Evolutionary conservation across 2,329 filamentous ascomycete species (phyloP), one percentile per base, ranked within the genome.

Genomic region (Trichoderma atroviride): DNA sequence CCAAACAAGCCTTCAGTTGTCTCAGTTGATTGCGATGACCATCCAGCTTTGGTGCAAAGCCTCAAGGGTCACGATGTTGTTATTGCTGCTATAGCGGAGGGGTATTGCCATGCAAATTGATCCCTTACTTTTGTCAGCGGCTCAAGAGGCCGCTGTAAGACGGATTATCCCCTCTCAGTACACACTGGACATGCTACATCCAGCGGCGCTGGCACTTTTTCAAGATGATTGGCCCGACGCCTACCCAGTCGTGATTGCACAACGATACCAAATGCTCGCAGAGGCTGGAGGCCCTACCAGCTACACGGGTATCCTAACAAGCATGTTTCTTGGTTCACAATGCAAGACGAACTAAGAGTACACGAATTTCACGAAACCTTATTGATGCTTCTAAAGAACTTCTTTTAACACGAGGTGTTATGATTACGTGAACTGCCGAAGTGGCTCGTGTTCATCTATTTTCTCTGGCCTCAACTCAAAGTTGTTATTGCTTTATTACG

Each of bases 141-240:
- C 63, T 11, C 64, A 70, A 37, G 47, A 70, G 35, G 69, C 69
- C 24, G 47, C 63, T 19, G 47, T 70, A 22, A 64, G 64, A 11
- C 69, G 69, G 47, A 70, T 68, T 19, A 62, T 70, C n/a, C 69
- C 64, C 4, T 70, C 69, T 3, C 63, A 70, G 33, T 68, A 68
- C 24, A 65, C 47, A 14, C 40, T 68, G 24, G 64, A 70, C 14
- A 57, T 70, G 16, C 31, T 68, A 16, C 64, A 70, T 27, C 69
- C 63, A 4, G 43, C 31, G 4, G 69, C 69, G 16, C 50, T 29
- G 40, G 22, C 40, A 4, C 40, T 58, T 7, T 29, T 63, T 19
- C 53, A 29, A 9, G 65, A 68, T 31, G 13, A 58, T 7, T 70
- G 69, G 69, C 57, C 64, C 14, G 69, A 70, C 5, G 35, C 40